Percentiles rank a stretch among this genome's conserved stretches.
Conservation (phyloP, 257 asterid species). For the Nicotiana knightiana region DNA sequence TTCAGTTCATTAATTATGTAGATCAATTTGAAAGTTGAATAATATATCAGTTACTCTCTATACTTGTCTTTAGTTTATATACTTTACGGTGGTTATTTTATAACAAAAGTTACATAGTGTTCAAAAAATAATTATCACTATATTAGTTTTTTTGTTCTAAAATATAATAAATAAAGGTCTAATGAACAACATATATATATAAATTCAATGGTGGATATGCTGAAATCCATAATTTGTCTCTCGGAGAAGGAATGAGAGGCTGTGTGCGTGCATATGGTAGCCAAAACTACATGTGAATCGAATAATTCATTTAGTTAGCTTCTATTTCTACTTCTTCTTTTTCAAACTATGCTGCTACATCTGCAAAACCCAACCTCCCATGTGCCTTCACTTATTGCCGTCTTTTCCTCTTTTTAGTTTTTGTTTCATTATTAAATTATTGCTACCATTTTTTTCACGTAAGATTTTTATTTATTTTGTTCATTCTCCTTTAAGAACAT, state of each 20-base stretch:
- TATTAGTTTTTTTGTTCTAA: no score
- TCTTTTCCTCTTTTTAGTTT: background rate
- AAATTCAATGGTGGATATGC: background rate
- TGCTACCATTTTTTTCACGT: background rate
- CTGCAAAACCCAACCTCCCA: conserved; percentile 18
- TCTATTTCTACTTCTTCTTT: background rate
- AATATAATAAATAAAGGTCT: background rate
- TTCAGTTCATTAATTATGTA: no score
- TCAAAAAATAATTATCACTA: no score
- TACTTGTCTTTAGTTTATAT: no score
- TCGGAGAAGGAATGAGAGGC: background rate
- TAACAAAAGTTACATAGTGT: no score
- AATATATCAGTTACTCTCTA: no score
- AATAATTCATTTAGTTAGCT: conserved; percentile 6
- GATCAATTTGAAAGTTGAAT: no score
- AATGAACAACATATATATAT: background rate
- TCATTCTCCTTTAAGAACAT: background rate
- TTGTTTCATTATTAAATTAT: background rate
- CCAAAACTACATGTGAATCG: conserved; percentile 22
- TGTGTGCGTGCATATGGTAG: background rate
- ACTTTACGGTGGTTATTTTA: no score
- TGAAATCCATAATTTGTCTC: background rate
- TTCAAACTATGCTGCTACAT: conserved; percentile 9
- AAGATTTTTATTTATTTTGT: background rate
- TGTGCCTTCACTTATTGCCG: conserved; percentile 24